These are phyloP conservation scores for Tardiomyces depauwii DNA, from an alignment of 1,139 yeast species.

Conservation along the genomic window DNA sequence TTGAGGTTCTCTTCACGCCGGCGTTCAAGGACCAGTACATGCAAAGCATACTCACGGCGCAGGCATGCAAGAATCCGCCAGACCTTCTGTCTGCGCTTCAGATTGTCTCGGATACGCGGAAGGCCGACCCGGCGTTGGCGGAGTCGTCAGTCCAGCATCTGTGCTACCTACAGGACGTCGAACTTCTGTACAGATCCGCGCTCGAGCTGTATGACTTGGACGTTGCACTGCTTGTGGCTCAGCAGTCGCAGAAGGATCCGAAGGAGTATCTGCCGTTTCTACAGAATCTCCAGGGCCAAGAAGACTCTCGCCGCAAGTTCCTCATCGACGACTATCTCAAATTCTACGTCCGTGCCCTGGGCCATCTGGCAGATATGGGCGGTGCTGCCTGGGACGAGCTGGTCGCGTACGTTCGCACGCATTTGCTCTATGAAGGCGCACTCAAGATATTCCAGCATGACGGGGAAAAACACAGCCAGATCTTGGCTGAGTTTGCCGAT, in stretches of 20 bases:
- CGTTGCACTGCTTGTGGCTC: constrained; percentile 75
- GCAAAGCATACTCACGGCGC: constrained; percentile 80
- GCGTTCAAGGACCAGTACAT: constrained; percentile 47
- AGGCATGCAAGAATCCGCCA: constrained; percentile 87
- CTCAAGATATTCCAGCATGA: constrained; percentile 52
- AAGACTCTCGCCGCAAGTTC: constrained; percentile 56
- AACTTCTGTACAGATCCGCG: constrained; percentile 66
- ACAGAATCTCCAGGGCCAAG: constrained; percentile 62
- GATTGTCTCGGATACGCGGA: constrained; percentile 19
- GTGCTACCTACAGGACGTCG: constrained; percentile 87
- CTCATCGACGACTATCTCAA: constrained; percentile 72
- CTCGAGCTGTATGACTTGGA: constrained; percentile 76
- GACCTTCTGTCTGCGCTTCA: constrained; percentile 63
- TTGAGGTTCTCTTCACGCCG: constrained; percentile 42
- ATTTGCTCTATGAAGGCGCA: constrained; percentile 63
- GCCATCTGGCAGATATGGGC: constrained; percentile 47
- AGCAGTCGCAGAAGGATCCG: constrained; percentile 95
- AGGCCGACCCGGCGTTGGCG: constrained; percentile 22
- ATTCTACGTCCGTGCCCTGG: constrained; percentile 55
- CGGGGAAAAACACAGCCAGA: constrained; percentile 34
- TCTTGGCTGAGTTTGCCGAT: constrained; percentile 54
- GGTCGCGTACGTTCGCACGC: constrained; percentile 57
- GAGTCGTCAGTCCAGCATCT: constrained; percentile 58
- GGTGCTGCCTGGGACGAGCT: constrained; percentile 44
- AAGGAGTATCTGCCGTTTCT: constrained; percentile 91